Evolutionary conservation across 352 stramenopile genomes (phyloP).

Genomic region (Aphanomyces cochlioides): DNA sequence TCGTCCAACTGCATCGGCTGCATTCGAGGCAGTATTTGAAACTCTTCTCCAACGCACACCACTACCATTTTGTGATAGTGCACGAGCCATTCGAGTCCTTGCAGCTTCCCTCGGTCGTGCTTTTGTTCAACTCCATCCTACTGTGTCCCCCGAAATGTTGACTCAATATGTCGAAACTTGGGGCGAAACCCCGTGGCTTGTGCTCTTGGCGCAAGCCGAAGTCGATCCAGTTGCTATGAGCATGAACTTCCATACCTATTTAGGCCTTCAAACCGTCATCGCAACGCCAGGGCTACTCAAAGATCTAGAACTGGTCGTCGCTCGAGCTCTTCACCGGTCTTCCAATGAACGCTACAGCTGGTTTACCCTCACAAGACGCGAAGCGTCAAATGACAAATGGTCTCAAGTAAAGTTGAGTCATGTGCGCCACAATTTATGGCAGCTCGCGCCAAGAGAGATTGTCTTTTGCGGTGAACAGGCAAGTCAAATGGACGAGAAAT

Average conservation of each 20-base stretch:
- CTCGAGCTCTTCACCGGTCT: neutral
- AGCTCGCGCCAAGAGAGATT: neutral
- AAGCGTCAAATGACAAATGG: neutral
- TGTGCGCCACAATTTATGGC: neutral
- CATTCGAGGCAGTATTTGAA: neutral
- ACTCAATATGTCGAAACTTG: neutral
- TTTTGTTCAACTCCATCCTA: neutral
- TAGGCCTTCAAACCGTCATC: neutral
- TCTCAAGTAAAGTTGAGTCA: neutral
- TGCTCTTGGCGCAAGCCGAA: neutral
- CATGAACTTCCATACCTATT: neutral
- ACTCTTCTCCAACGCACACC: neutral
- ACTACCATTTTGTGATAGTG: neutral
- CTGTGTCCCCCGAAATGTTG: neutral
- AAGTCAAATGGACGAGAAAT: neutral
- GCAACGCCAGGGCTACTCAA: neutral
- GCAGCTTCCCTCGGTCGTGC: neutral
- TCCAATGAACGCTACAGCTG: neutral
- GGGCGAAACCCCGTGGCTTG: constrained; percentile 5
- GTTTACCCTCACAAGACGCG: neutral
- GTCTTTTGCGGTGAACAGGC: constrained; percentile 10
- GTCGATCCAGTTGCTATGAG: neutral
- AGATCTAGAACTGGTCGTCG: neutral
- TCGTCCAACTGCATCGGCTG: no score
- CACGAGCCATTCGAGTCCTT: neutral